Evolutionary conservation across 352 stramenopile genomes (phyloP).

Genomic region (Globisporangium recalcitrans): DNA sequence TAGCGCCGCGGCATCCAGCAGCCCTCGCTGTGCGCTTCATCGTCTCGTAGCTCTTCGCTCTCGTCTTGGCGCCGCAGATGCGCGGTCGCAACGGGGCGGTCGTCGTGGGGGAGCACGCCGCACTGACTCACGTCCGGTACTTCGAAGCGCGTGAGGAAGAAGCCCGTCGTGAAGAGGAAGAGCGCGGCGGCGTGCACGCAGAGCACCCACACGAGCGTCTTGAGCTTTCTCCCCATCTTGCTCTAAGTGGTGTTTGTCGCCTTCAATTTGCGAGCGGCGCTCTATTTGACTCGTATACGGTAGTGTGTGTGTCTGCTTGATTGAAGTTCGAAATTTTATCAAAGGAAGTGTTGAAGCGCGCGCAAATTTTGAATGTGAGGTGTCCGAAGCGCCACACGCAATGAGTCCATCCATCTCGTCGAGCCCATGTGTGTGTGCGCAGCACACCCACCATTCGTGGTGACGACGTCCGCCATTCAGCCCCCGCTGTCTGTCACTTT

Average conservation of each 20-base stretch:
- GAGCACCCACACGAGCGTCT: slow-evolving; percentile 30
- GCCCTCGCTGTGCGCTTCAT: slow-evolving; percentile 6
- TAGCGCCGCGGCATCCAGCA: slow-evolving; percentile 82
- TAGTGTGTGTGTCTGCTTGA: background rate
- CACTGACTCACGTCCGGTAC: slow-evolving; percentile 67
- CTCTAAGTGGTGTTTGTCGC: background rate
- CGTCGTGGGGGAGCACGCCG: slow-evolving; percentile 21
- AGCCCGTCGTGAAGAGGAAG: slow-evolving; percentile 81
- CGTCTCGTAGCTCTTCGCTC: slow-evolving; percentile 7
- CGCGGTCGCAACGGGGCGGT: background rate
- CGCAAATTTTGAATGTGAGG: too few relatives aligned
- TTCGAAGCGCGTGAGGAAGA: slow-evolving; percentile 89
- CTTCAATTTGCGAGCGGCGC: background rate
- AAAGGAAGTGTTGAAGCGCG: background rate
- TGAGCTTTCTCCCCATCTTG: background rate
- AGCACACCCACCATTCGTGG: background rate
- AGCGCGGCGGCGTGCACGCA: slow-evolving; percentile 46
- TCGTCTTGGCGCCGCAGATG: background rate
- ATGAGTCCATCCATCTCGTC: background rate
- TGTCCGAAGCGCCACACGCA: too few relatives aligned
- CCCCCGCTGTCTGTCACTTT: background rate
- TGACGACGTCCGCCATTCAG: background rate
- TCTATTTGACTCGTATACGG: background rate
- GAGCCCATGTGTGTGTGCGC: background rate
- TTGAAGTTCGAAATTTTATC: slow-evolving; percentile 3